Base-by-base conservation (phyloP, 352 stramenopile species). In the Phytophthora sp. region DNA sequence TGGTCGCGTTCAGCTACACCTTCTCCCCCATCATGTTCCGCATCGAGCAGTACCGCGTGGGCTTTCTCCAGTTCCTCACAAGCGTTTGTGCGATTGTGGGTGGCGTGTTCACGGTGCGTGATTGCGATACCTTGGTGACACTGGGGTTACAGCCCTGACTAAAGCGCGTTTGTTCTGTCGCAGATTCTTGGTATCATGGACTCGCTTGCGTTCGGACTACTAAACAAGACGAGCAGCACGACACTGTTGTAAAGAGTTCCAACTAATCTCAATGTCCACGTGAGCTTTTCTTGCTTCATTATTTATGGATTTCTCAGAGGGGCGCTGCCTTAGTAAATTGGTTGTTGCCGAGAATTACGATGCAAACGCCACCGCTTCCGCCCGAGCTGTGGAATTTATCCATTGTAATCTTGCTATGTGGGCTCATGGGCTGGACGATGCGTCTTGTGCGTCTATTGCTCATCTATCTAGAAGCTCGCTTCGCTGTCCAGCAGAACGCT, bases 1-100 rank as follows among this genome's bases (percentile, higher is more conserved):
- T 98, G 65, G 91, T 99, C 11, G 98, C 98, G 50, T 98, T 99
- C 63, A 89, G 94, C 61, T 99, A 99, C 84, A 92, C 98, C 57
- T 96, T 99, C 44, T 98, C 89, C 32, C 91, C 97, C 5, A 92
- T 99, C 66, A 98, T 91, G 94, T 97, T 91, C 57, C 97, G 54
- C 74, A 98, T 99, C 66, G 94, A 99, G 62, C 90, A 98, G 64
- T 94, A 92, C 64, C 84, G 79, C 72, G 91, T 82, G 84, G 92
- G 92, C 27, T 88, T 96, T 17, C 59, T 93, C 3, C 77, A 93
- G 56, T 98, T 98, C 74, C 77, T 98, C 23, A 98, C 93, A 3
- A 96, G 87, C 62, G 79, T 97, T 48, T 97, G 87, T 59, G 94
- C 93, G 4, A 97, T 98, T 56, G 74, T 98, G 26, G 94, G 94